These are phyloP conservation scores for Pyrenochaeta sp. DNA, from an alignment of 2,329 filamentous ascomycete species.

Conservation along the genomic window DNA sequence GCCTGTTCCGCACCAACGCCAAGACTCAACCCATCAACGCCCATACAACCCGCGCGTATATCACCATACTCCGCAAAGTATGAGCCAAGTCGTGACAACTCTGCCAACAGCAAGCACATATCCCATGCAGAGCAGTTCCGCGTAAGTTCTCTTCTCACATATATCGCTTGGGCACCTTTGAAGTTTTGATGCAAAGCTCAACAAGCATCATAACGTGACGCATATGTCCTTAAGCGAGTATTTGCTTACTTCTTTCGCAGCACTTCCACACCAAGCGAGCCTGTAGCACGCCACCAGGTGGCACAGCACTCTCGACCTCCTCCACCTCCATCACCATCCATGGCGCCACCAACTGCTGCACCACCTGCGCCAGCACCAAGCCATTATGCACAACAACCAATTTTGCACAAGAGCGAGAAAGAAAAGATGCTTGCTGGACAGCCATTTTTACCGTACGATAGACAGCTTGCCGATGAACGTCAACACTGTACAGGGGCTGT, in stretches of 20 bases:
- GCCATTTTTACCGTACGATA: slow-evolving; percentile 80
- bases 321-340: slow-evolving; percentile 26
- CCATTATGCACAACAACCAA: slow-evolving; percentile 28
- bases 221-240: background rate
- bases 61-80: slow-evolving; percentile 39
- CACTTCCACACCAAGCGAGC: slow-evolving; percentile 48
- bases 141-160: slow-evolving; percentile 3
- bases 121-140: background rate
- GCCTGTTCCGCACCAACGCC: slow-evolving; percentile 18
- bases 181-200: too few species aligned
- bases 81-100: slow-evolving; percentile 35
- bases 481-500: slow-evolving; percentile 82
- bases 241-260: too few species aligned
- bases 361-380: slow-evolving; percentile 33
- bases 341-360: slow-evolving; percentile 20
- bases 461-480: slow-evolving; percentile 82
- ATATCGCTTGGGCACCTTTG: background rate
- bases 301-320: slow-evolving; percentile 32
- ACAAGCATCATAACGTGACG: too few species aligned
- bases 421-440: slow-evolving; percentile 87
- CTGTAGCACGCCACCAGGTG: slow-evolving; percentile 37
- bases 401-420: slow-evolving; percentile 71
- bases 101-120: slow-evolving; percentile 22
- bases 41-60: slow-evolving; percentile 44
- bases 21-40: slow-evolving; percentile 25